Conservation (phyloP, 768 basidiomycete genomes). For the Coprinopsis cinerea region DNA sequence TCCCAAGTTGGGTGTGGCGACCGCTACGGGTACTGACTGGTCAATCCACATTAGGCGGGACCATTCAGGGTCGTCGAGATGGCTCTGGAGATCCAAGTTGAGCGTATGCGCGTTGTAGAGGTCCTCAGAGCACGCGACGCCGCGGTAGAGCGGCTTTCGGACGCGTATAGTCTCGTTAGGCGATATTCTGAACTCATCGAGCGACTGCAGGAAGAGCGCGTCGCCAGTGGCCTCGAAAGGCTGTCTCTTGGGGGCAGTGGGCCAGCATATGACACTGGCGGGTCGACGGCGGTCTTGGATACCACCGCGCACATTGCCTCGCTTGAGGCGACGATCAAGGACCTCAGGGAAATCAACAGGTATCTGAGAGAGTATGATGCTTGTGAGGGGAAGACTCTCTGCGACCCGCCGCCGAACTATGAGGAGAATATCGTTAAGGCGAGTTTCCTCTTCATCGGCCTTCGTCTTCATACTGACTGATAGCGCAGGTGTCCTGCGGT, state of each 20-base stretch:
- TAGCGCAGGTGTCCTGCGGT: slow-evolving; percentile 8
- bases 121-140: slow-evolving; percentile 60
- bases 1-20: no score
- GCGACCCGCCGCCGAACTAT: slow-evolving; percentile 34
- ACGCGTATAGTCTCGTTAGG: slow-evolving; percentile 55
- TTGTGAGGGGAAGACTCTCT: slow-evolving; percentile 15
- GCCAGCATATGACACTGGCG: neutral
- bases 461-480: neutral
- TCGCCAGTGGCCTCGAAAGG: slow-evolving; percentile 12
- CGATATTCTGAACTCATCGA: slow-evolving; percentile 52
- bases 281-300: slow-evolving; percentile 8
- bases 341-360: slow-evolving; percentile 31
- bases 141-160: slow-evolving; percentile 49
- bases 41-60: no score
- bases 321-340: slow-evolving; percentile 33
- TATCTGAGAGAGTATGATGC: slow-evolving; percentile 23
- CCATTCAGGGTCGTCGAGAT: slow-evolving; percentile 45
- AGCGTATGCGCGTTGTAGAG: slow-evolving; percentile 47
- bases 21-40: no score
- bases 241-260: neutral
- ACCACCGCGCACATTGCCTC: slow-evolving; percentile 31
- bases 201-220: slow-evolving; percentile 37
- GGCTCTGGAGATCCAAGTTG: slow-evolving; percentile 49
- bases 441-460: slow-evolving; percentile 1
- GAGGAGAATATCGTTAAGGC: slow-evolving; percentile 30